A percentile compares a stretch with the other conserved stretches of the same genome.
Evolutionary conservation across 108 stramenopile species (phyloP).

Genomic region (Nitzschia palea): DNA sequence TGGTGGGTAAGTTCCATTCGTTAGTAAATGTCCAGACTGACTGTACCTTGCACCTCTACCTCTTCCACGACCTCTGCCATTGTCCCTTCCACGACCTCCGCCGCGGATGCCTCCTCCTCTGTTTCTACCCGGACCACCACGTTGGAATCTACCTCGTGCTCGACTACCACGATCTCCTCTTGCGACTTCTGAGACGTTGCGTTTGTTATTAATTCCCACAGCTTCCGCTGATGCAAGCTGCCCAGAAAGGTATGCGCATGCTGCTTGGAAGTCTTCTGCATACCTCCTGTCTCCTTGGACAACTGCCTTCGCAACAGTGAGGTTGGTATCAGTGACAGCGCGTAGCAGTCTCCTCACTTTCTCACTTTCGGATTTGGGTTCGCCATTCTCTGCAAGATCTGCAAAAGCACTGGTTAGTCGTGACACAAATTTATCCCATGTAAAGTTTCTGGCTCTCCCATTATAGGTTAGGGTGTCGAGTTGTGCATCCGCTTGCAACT

Average conservation of each 20-base stretch:
- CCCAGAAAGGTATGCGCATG: neutral
- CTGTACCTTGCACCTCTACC: too few species aligned
- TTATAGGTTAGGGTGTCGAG: conserved; percentile 9
- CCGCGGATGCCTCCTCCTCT: neutral
- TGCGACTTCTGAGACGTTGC: neutral
- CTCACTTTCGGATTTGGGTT: conserved; percentile 9
- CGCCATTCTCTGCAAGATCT: conserved; percentile 22
- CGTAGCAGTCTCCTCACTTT: conserved; percentile 21
- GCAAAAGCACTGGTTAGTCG: conserved; percentile 5
- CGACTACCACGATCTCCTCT: neutral
- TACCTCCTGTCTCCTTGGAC: neutral
- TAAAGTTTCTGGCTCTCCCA: conserved; percentile 17
- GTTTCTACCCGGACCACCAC: neutral
- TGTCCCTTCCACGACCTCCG: too few species aligned
- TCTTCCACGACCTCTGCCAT: too few species aligned
- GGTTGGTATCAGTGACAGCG: neutral
- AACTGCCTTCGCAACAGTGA: neutral
- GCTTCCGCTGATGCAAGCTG: neutral
- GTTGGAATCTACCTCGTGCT: neutral
- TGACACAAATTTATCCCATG: conserved; percentile 20
- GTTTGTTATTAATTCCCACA: neutral
- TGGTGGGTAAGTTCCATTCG: too few species aligned
- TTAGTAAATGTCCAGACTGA: too few species aligned
- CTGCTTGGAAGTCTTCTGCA: neutral
- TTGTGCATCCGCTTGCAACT: neutral